Evolutionary conservation across 2,329 filamentous ascomycete genomes (phyloP), one percentile per base, ranked within the genome.

Genomic region (Aspergillus chevalieri): DNA sequence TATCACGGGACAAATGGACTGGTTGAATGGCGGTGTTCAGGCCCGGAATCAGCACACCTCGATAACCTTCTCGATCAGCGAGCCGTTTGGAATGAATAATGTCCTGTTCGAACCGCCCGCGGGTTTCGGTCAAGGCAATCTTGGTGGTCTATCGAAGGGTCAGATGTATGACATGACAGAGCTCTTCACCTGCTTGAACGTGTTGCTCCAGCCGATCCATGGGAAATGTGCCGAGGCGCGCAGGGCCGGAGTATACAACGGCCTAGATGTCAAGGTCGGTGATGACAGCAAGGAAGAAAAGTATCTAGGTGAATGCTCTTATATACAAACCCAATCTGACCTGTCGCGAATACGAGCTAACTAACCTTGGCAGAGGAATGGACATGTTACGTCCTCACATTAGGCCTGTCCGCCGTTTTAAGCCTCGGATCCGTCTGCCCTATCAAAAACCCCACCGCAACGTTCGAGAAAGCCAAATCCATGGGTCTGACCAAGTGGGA

Each of bases 81-180:
- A 77, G 49, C 66, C 71, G 1, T 74, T 77, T 47, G 77, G 76
- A 46, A 74, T 79, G 57, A 74, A 74, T 49, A 74, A 75, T 51
- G 76, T 80, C 6, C 63, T 83, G 14, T 73, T 82, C 39, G 76
- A 78, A 49, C 75, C 79, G 4, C 76, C 80, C 0, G 73, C 78
- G 21, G 75, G 74, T n/a, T 84, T 84, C 53, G 80, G 74, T 3
- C 69, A 68, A 47, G 81, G 81, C 2, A 85, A 85, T 56, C 61
- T 61, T 12, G 71, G 66, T 10, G 81, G 81, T 0, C 67, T 85
- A 38, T 74, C 71, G 6, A 72, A 77, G 3, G 72, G 74, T 47
- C 75, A 85, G 56, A 69, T 85, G 8, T 83, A 82, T 54, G 81
- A 84, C 59, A 82, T 85, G 73, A 80, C 75, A 36, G 82, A 85